A percentile compares a stretch with the other conserved stretches of the same genome.
Conservation (phyloP, 164 flowering plant species). For the Santalum album region DNA sequence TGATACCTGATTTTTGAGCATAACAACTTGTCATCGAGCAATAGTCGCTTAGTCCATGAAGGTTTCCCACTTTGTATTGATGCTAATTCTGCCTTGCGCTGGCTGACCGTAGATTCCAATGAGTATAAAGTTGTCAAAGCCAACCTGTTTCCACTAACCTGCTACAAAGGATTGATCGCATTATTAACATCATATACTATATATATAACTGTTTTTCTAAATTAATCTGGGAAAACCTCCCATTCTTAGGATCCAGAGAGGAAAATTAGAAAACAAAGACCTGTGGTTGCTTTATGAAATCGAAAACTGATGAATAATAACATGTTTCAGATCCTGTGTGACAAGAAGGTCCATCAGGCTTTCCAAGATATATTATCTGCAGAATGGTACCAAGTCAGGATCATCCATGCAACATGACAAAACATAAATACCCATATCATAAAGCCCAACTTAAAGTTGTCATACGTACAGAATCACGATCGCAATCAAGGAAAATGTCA, state of each 20-base stretch:
- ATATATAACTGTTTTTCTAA: no score
- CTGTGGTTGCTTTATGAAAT: constrained; percentile 31
- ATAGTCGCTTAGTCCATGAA: constrained; percentile 83
- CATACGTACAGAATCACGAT: constrained; percentile 74
- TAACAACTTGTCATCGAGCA: constrained; percentile 50
- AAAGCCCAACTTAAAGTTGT: no score
- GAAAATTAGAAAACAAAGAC: constrained; percentile 15
- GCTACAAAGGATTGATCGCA: constrained; percentile 12
- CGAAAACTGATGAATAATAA: constrained; percentile 58
- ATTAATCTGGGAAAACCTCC: no score
- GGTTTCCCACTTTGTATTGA: constrained; percentile 41
- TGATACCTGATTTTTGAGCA: constrained; percentile 82
- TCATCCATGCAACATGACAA: no score
- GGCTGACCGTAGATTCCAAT: constrained; percentile 62
- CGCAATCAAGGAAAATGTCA: constrained; percentile 86
- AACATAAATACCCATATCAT: no score
- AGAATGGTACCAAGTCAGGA: not conserved
- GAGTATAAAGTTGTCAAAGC: constrained; percentile 67
- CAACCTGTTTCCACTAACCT: constrained; percentile 36
- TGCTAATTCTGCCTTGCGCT: constrained; percentile 55
- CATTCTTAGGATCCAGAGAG: not conserved
- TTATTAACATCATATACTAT: no score
- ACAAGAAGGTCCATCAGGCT: constrained; percentile 95
- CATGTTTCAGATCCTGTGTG: constrained; percentile 93
- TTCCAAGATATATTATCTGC: constrained; percentile 90